Evolutionary conservation across 192 early-diverging fungal genomes (phyloP).

Genomic region (Rhizophagus sp.): DNA sequence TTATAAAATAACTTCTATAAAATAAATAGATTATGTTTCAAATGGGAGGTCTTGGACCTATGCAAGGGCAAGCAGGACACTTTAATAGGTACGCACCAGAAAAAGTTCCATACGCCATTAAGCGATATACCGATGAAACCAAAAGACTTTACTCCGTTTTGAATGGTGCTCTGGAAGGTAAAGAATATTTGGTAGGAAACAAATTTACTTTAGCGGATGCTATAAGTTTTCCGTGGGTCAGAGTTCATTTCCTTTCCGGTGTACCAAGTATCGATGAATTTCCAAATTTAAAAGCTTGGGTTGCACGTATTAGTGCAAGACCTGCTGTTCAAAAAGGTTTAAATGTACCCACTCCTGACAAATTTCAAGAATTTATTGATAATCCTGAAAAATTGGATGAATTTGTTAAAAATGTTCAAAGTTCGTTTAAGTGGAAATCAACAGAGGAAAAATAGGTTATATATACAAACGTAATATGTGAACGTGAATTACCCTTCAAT

Average conservation of each 20-base stretch:
- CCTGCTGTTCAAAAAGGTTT: constrained; percentile 44
- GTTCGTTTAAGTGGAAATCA: not conserved
- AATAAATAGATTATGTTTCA: constrained; percentile 48
- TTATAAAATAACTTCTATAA: too few relatives aligned
- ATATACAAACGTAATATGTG: too few relatives aligned
- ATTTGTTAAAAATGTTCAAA: not conserved
- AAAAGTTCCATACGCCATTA: constrained; percentile 53
- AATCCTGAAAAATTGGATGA: constrained; percentile 1
- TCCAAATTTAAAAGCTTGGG: constrained; percentile 48
- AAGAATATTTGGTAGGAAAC: constrained; percentile 39
- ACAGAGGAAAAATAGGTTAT: not conserved
- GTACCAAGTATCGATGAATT: constrained; percentile 38
- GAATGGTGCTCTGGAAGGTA: constrained; percentile 32
- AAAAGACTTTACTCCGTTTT: constrained; percentile 47
- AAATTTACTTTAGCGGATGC: constrained; percentile 56
- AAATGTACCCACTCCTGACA: not conserved
- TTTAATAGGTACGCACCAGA: constrained; percentile 51
- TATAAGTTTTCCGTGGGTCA: constrained; percentile 48
- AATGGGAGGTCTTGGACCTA: constrained; percentile 43
- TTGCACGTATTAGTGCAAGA: constrained; percentile 40
- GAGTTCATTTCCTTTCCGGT: constrained; percentile 20
- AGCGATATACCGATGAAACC: constrained; percentile 57
- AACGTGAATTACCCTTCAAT: too few relatives aligned
- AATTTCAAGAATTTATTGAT: not conserved
- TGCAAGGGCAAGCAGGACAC: constrained; percentile 57